phyloP scores from a whole-genome alignment of 176 grass and related monocot species.

The Dendrocalamus sinicus region DNA sequence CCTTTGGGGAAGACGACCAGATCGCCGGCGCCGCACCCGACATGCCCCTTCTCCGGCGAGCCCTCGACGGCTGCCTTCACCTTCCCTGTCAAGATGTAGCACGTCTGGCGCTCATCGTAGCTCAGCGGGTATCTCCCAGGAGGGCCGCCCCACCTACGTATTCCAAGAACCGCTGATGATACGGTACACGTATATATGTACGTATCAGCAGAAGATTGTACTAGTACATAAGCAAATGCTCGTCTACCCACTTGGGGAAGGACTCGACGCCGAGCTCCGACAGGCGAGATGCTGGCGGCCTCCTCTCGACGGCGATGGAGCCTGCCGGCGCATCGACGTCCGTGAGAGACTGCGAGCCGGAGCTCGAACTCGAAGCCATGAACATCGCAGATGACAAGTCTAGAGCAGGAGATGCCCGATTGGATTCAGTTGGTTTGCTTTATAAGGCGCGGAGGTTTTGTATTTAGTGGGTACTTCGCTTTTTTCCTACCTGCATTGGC shows the following conservation, averaged over 20 bases:
- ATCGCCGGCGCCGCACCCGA: constrained; percentile 61
- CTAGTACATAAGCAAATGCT: neutral
- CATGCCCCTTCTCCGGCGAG: constrained; percentile 37
- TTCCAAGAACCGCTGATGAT: neutral
- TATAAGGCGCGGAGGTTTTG: neutral
- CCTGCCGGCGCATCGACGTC: neutral
- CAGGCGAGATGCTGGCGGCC: constrained; percentile 21
- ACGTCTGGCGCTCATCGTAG: constrained; percentile 68
- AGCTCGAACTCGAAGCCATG: constrained; percentile 36
- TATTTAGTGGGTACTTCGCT: no score
- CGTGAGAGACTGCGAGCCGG: neutral
- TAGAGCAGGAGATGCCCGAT: neutral
- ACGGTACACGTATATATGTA: neutral
- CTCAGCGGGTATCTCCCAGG: constrained; percentile 62
- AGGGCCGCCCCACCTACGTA: constrained; percentile 63
- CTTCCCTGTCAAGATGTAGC: constrained; percentile 67
- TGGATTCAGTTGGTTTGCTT: neutral
- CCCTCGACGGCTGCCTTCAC: constrained; percentile 53
- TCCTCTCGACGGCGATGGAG: constrained; percentile 33
- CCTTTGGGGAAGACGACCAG: constrained; percentile 68
- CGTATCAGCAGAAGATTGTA: neutral
- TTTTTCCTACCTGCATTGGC: no score
- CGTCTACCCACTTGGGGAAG: constrained; percentile 44
- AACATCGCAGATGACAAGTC: neutral
- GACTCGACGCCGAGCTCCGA: constrained; percentile 46